A percentile compares a stretch with the other conserved stretches of the same genome.
Conservation (phyloP, 352 stramenopile species). For the Phytophthora meadii region DNA sequence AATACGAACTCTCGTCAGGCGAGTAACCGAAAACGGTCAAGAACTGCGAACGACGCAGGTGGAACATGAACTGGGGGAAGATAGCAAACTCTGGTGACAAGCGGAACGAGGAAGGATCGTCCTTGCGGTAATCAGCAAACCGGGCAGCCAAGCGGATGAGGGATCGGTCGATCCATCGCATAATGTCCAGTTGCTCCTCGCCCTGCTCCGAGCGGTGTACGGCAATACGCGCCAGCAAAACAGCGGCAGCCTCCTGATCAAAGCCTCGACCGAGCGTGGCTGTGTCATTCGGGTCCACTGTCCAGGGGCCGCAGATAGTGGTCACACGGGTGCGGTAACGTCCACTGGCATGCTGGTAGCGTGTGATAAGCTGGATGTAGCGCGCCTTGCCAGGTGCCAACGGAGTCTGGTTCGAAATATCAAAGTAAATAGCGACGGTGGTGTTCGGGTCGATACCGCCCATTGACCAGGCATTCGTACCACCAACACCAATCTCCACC, state of each 20-base stretch:
- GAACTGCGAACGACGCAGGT: conserved; percentile 99
- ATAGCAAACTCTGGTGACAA: conserved; percentile 98
- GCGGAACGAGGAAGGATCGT: conserved; percentile 97
- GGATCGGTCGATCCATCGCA: conserved; percentile 95
- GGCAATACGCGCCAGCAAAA: conserved; percentile 94
- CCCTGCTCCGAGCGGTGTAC: conserved; percentile 87
- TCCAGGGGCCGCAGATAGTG: conserved; percentile 97
- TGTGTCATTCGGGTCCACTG: conserved; percentile 92
- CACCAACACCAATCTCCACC: conserved; percentile 95
- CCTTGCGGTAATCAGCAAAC: conserved; percentile 98
- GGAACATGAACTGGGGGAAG: conserved; percentile 99
- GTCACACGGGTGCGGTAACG: conserved; percentile 96
- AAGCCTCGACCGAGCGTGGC: conserved; percentile 95
- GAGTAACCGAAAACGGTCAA: conserved; percentile 99
- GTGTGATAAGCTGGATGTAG: conserved; percentile 98
- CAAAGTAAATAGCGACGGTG: conserved; percentile 99
- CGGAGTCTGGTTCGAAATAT: conserved; percentile 92
- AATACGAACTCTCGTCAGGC: conserved; percentile 98
- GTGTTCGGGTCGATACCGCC: conserved; percentile 97
- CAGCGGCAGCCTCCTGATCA: conserved; percentile 98
- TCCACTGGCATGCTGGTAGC: conserved; percentile 98
- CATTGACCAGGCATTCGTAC: conserved; percentile 95
- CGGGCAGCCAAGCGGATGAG: conserved; percentile 98
- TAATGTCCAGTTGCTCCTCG: conserved; percentile 90
- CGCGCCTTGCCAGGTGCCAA: conserved; percentile 89